phyloP scores from a whole-genome alignment of 2,329 filamentous ascomycete species.

The Diaporthe australafricana region DNA sequence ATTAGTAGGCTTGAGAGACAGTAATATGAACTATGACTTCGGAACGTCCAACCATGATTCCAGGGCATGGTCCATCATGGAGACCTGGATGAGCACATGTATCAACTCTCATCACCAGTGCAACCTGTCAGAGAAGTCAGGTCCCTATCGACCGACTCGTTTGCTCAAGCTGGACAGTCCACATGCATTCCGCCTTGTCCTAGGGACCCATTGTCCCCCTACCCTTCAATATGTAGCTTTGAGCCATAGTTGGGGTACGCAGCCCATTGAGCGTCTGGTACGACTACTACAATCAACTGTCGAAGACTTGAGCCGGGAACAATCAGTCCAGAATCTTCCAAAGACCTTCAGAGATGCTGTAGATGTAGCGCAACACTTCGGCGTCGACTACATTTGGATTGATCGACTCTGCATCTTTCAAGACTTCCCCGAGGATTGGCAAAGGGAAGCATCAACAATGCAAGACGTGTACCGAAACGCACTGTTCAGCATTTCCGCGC shows the following conservation, averaged over 20 bases:
- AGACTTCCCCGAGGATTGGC: background rate
- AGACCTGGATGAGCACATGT: background rate
- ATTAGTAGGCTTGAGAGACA: background rate
- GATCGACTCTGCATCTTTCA: background rate
- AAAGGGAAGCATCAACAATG: background rate
- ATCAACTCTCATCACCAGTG: background rate
- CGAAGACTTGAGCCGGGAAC: background rate
- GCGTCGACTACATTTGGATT: background rate
- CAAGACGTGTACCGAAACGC: background rate
- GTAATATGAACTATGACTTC: background rate
- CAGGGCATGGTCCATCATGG: background rate
- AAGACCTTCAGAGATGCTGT: constrained; percentile 1
- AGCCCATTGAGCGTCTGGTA: background rate
- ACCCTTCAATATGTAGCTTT: background rate
- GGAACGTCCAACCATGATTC: background rate
- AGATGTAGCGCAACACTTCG: background rate
- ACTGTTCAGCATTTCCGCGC: background rate
- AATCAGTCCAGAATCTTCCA: background rate
- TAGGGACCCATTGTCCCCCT: background rate
- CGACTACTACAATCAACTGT: background rate
- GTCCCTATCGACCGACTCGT: background rate
- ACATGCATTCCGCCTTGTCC: background rate
- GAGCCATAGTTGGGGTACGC: constrained; percentile 6
- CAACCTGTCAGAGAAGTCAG: background rate
- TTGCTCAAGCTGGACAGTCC: background rate